Conservation (phyloP, 495 filamentous ascomycete species). For the Aspergillus avenaceus region DNA sequence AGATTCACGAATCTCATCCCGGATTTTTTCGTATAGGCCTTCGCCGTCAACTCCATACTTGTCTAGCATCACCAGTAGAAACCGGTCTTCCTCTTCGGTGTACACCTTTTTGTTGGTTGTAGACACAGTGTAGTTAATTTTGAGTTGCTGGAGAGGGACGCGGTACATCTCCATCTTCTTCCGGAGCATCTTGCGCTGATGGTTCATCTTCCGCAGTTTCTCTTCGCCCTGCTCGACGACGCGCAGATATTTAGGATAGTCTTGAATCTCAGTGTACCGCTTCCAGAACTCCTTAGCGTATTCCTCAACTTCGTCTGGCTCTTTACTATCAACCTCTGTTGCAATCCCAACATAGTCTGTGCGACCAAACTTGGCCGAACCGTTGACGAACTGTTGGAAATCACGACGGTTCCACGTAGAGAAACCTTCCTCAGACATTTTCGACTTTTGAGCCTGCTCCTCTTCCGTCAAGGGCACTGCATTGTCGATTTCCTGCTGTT, state of each 20-base stretch:
- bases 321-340: conserved; percentile 88
- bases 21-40: conserved; percentile 77
- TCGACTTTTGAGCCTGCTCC: conserved; percentile 78
- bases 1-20: conserved; percentile 88
- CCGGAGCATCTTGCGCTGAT: conserved; percentile 88
- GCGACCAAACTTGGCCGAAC: conserved; percentile 87
- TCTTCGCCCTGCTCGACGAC: conserved; percentile 92
- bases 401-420: conserved; percentile 92
- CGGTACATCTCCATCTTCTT: conserved; percentile 96
- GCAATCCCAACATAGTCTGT: conserved; percentile 79
- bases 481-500: conserved; percentile 90
- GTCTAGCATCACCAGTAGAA: conserved; percentile 90
- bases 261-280: conserved; percentile 79
- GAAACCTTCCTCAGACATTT: conserved; percentile 80
- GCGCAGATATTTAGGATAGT: conserved; percentile 80
- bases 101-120: conserved; percentile 99
- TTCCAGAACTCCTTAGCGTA: conserved; percentile 97
- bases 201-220: conserved; percentile 77
- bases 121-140: conserved; percentile 97
- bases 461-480: conserved; percentile 85
- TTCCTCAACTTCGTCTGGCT: conserved; percentile 72
- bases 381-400: conserved; percentile 97
- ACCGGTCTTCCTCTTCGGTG: conserved; percentile 97
- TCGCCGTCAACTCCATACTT: conserved; percentile 84
- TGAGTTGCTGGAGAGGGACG: conserved; percentile 93